These are phyloP conservation scores for Trichocladium uniseriatum DNA, from an alignment of 495 filamentous ascomycete species.

Conservation along the genomic window DNA sequence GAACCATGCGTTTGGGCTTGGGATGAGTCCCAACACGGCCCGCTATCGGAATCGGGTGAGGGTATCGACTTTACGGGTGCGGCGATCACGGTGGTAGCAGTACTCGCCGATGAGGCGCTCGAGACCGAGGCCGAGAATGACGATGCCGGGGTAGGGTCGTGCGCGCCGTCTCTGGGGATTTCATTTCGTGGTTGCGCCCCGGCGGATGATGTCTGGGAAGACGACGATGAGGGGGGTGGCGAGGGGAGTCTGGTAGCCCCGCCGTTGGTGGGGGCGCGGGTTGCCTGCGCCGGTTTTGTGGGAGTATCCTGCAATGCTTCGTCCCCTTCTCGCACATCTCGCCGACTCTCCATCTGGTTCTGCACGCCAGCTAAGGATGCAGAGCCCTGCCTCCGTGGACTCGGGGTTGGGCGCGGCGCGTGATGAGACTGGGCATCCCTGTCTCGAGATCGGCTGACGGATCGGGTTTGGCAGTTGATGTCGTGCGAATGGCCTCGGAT, in stretches of 20 bases:
- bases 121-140: constrained; percentile 35
- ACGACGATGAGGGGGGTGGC: constrained; percentile 40
- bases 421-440: constrained; percentile 23
- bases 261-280: constrained; percentile 20
- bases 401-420: constrained; percentile 18
- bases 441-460: constrained; percentile 33
- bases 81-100: constrained; percentile 24
- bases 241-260: constrained; percentile 38
- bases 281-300: constrained; percentile 8
- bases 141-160: constrained; percentile 15
- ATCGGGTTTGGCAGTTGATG: constrained; percentile 31
- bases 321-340: constrained; percentile 1
- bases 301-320: constrained; percentile 5
- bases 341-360: constrained; percentile 8
- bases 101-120: constrained; percentile 35
- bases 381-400: constrained; percentile 23
- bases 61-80: constrained; percentile 33
- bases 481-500: constrained; percentile 37
- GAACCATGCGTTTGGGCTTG: constrained; percentile 10
- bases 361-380: constrained; percentile 12
- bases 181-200: constrained; percentile 31
- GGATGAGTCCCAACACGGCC: constrained; percentile 14
- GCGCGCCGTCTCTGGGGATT: constrained; percentile 21
- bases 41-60: constrained; percentile 52
- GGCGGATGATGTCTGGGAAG: constrained; percentile 30